Base-by-base conservation (phyloP, 345 rosid genomes). In the Salix exigua region DNA sequence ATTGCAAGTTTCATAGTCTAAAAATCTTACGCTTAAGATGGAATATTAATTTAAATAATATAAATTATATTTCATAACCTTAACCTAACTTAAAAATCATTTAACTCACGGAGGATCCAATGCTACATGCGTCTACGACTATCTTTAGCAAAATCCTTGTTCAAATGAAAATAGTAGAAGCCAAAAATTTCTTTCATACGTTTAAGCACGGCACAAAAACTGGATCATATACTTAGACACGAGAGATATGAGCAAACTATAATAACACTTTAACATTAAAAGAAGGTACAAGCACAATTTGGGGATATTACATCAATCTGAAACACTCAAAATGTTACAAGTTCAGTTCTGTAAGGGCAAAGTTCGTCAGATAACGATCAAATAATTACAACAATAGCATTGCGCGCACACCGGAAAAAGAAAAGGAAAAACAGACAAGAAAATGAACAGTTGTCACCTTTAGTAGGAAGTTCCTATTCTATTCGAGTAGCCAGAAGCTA, bases 341-440 rank as follows among this genome's bases (percentile, higher is more conserved):
- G 19, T 51, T 40, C 8, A 23, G 11, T 31, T 55, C 18, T 9
- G 31, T 11, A 35, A 58, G 26, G 33, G 13, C 68, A 46, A 73
- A 2, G 67, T 8, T 21, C 21, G 69, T 79, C 58, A 7, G 71
- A 74, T 30, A 46, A 74, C 7, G 69, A 81, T 70, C 68, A 74
- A 48, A 63, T 83, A 85, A 79, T 81, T 84, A 83, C 89, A 81
- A 46, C 66, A 66, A 64, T 11, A 23, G 81, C 82, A 78, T 16
- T 64, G 61, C 71, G 63, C 14, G n/a, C 73, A 80, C 79, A 75
- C 71, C 3, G 37, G 30, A 42, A 12, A 74, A 37, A 23, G 14
- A 37, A 58, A 12, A 10, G 16, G 14, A 28, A 55, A 67, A 38
- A 71, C 63, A 25, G 28, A 5, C 33, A 58, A 38, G 31, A 25